phyloP scores from a whole-genome alignment of 345 rosid species.

The Hevea brasiliensis region DNA sequence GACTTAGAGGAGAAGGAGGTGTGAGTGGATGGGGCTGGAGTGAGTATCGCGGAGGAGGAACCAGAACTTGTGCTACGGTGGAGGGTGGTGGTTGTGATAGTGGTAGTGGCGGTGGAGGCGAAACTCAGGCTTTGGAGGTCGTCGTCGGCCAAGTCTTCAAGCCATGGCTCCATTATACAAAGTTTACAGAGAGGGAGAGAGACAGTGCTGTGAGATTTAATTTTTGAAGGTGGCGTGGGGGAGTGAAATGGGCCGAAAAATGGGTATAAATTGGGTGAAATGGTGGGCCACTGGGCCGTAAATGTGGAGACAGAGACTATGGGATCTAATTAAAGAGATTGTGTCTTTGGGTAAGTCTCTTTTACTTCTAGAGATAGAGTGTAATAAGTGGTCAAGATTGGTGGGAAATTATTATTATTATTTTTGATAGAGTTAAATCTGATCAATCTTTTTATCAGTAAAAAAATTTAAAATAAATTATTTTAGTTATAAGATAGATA shows the following conservation, averaged over 20 bases:
- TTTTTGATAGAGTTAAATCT: too few relatives aligned
- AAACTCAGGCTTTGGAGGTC: constrained; percentile 91
- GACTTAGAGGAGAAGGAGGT: constrained; percentile 23
- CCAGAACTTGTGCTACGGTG: constrained; percentile 78
- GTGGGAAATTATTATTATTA: too few relatives aligned
- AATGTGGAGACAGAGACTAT: neutral
- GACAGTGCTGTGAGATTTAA: neutral
- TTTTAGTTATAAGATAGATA: too few relatives aligned
- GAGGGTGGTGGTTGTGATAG: constrained; percentile 53
- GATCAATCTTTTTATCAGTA: too few relatives aligned
- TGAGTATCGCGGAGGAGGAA: constrained; percentile 65
- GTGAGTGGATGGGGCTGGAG: constrained; percentile 48
- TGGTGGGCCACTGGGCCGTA: constrained; percentile 4
- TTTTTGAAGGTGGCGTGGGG: constrained; percentile 2
- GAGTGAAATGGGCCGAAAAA: neutral
- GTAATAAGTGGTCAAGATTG: too few relatives aligned
- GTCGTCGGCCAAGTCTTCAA: constrained; percentile 77
- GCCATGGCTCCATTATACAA: constrained; percentile 16
- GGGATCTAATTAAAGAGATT: constrained; percentile 7
- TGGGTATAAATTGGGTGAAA: neutral
- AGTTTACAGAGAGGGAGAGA: neutral
- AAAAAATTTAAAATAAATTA: too few relatives aligned
- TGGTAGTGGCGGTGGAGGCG: constrained; percentile 57
- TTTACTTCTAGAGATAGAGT: too few relatives aligned
- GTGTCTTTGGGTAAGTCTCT: too few relatives aligned